Conservation (phyloP, 176 grass and related monocot genomes). For the Aechmea fasciata region DNA sequence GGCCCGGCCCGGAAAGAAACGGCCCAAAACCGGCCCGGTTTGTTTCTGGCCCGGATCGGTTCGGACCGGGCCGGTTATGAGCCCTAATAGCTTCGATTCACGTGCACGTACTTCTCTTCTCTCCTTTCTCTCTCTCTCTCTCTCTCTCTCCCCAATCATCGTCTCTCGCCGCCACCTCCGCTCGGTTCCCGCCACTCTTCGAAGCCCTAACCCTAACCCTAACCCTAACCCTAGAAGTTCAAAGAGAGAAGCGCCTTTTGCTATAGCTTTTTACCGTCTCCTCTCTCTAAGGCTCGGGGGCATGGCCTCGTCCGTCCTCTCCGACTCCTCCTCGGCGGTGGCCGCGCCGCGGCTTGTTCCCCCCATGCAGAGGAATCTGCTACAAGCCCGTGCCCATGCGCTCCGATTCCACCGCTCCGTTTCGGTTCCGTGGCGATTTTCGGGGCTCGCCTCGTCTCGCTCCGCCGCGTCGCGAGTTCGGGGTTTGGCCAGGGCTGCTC, state of each 20-base stretch:
- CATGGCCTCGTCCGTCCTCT: conserved; percentile 47
- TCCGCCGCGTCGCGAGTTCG: not conserved
- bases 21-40: no score
- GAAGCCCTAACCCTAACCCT: not conserved
- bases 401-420: conserved; percentile 21
- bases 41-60: no score
- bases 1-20: no score
- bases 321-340: conserved; percentile 41
- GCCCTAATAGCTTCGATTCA: no score
- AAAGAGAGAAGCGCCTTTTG: not conserved
- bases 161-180: no score
- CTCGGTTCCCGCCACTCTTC: no score
- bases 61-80: no score
- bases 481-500: not conserved
- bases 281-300: not conserved
- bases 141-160: no score
- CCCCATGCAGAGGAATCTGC: conserved; percentile 31
- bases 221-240: not conserved
- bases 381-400: conserved; percentile 1
- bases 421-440: conserved; percentile 1
- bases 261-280: not conserved
- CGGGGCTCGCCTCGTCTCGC: not conserved
- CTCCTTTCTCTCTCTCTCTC: no score
- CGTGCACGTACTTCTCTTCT: no score
- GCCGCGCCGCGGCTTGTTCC: conserved; percentile 25